phyloP scores from a whole-genome alignment of 179 eudicot species.

The Beta macrorhiza region DNA sequence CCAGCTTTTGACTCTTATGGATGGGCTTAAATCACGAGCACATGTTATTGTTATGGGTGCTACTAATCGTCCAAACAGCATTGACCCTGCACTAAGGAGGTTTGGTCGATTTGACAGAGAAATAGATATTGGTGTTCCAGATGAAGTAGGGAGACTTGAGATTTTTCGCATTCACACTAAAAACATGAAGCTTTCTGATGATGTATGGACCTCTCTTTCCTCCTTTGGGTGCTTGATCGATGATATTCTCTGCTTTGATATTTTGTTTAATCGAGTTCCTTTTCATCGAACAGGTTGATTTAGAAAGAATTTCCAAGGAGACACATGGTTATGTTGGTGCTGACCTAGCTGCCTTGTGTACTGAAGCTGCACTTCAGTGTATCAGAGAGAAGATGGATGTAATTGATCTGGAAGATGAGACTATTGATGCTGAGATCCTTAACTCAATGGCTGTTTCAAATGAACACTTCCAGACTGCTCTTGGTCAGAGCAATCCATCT shows the following conservation, averaged over 20 bases:
- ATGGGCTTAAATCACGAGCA: constrained; percentile 64
- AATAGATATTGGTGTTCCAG: constrained; percentile 74
- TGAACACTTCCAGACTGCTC: constrained; percentile 65
- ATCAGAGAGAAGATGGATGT: constrained; percentile 86
- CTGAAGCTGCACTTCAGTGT: constrained; percentile 84
- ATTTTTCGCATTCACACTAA: constrained; percentile 67
- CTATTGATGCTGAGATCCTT: constrained; percentile 71
- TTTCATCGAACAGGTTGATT: constrained; percentile 49
- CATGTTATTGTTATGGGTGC: constrained; percentile 80
- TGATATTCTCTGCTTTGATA: neutral
- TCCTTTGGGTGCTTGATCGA: no score
- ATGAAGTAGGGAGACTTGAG: constrained; percentile 70
- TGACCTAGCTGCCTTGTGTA: constrained; percentile 75
- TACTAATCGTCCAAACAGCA: constrained; percentile 68
- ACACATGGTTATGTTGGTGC: constrained; percentile 85
- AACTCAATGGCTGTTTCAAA: constrained; percentile 81
- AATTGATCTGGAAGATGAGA: constrained; percentile 73
- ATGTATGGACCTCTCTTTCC: constrained; percentile 34
- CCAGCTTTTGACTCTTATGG: constrained; percentile 68
- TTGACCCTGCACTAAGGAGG: constrained; percentile 67
- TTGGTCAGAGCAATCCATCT: constrained; percentile 61
- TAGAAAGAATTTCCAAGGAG: constrained; percentile 62
- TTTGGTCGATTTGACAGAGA: constrained; percentile 73
- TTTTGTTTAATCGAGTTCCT: neutral
- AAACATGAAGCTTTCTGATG: constrained; percentile 64